Base-by-base conservation (phyloP, 805 yeast genomes). In the Kurtzmaniella cleridarum region DNA sequence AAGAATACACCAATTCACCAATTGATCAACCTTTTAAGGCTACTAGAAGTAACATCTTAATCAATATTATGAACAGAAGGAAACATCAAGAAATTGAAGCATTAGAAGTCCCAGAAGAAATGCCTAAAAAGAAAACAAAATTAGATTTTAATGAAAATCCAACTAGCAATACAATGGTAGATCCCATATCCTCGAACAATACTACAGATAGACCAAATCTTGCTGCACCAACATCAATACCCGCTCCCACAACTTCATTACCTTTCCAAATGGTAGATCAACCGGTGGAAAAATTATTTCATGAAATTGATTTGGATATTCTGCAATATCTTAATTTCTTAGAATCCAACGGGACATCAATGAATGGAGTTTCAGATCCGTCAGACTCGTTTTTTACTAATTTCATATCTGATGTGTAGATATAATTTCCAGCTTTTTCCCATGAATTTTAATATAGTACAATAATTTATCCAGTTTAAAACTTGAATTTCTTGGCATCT, bases 81-180 rank as follows among this genome's bases (percentile, higher is more conserved):
- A 59, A 55, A 43, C 62, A 55, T 37, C 50, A 35, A 28, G 63
- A 62, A 42, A 53, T 62, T 13, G 66, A 62, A 40, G 54, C 50
- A 33, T 48, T 60, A 20, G 45, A 51, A n/a, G 50, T 47, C 10
- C 64, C 64, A 8, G 51, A 51, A 30, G 53, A 44, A 12, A 13
- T 34, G 35, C 20, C n/a, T 26, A 34, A 20, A 34, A 30, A 26
- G 30, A 15, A 15, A 35, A 14, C 15, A 12, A 28, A 12, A 17
- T 31, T 11, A 29, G 29, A 30, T 27, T 14, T 9, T n/a, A 4
- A 26, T 6, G 23, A 29, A 3, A 18, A 28, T 4, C 15, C 30
- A 39, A 20, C 24, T 12, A 5, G 13, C n/a, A 12, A 16, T n/a
- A n/a, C n/a, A n/a, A n/a, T n/a, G n/a, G n/a, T n/a, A n/a, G 5